phyloP scores from a whole-genome alignment of 176 grass and related monocot species.

The Puccinellia tenuiflora region DNA sequence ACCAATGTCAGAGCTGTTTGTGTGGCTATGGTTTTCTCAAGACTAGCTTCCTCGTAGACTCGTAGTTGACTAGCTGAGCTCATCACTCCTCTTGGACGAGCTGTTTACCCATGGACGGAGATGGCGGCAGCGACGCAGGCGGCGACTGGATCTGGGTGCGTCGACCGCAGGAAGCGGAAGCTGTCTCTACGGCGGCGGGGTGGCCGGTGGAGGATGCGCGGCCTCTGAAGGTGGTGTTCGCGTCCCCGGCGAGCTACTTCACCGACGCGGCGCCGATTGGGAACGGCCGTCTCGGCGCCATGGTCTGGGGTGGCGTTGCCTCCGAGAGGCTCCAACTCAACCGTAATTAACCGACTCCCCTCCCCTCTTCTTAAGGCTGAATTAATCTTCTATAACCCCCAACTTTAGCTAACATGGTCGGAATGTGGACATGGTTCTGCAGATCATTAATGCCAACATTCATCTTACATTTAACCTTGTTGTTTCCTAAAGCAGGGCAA shows the following conservation, averaged over 20 bases:
- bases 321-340: constrained; percentile 87
- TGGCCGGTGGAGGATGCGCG: constrained; percentile 22
- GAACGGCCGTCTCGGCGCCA: constrained; percentile 69
- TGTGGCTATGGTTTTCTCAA: no score
- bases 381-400: background rate
- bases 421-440: background rate
- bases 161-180: constrained; percentile 44
- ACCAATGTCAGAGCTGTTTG: no score
- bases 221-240: constrained; percentile 71
- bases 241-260: constrained; percentile 53
- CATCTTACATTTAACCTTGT: background rate
- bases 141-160: constrained; percentile 62
- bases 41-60: no score
- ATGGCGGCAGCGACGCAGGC: constrained; percentile 13
- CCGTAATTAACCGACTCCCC: constrained; percentile 29
- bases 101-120: constrained; percentile 13
- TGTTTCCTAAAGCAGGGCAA: no score
- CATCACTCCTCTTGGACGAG: background rate
- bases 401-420: no score
- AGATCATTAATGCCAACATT: background rate
- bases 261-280: constrained; percentile 81
- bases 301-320: constrained; percentile 85
- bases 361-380: background rate
- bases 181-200: constrained; percentile 9
- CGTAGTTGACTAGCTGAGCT: background rate